Evolutionary conservation across 2,329 filamentous ascomycete species (phyloP).

Genomic region (Nigrograna mackinnonii): DNA sequence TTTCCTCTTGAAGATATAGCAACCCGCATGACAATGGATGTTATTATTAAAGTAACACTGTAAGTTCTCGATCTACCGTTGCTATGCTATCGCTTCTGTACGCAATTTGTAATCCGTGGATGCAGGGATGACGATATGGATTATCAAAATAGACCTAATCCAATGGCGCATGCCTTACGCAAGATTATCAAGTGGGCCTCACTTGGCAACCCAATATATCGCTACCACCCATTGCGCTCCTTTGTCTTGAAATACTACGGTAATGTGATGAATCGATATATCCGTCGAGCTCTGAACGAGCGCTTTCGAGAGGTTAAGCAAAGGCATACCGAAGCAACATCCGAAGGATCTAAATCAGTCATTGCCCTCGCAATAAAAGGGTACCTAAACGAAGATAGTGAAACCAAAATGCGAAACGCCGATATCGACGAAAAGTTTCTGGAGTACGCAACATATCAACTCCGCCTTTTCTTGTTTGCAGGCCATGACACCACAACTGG

Average conservation of each 20-base stretch:
- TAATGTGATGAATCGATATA: slow-evolving; percentile 1
- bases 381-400: not conserved
- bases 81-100: not conserved
- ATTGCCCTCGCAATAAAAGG: slow-evolving; percentile 1
- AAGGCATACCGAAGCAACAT: not conserved
- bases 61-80: slow-evolving; percentile 1
- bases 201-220: not conserved
- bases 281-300: not conserved
- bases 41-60: slow-evolving; percentile 9
- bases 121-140: slow-evolving; percentile 2
- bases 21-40: slow-evolving; percentile 8
- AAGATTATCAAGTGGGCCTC: slow-evolving; percentile 1
- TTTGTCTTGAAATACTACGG: slow-evolving; percentile 2
- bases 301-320: not conserved
- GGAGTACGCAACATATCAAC: slow-evolving; percentile 18
- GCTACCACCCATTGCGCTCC: not conserved
- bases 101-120: not conserved
- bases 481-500: slow-evolving; percentile 33
- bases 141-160: slow-evolving; percentile 2
- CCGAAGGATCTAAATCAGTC: slow-evolving; percentile 2
- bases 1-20: slow-evolving; percentile 9
- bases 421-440: slow-evolving; percentile 18
- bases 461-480: slow-evolving; percentile 32
- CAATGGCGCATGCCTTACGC: not conserved
- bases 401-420: not conserved